Conservation (phyloP, 192 early-diverging fungal species). For the Geranomyces variabilis region DNA sequence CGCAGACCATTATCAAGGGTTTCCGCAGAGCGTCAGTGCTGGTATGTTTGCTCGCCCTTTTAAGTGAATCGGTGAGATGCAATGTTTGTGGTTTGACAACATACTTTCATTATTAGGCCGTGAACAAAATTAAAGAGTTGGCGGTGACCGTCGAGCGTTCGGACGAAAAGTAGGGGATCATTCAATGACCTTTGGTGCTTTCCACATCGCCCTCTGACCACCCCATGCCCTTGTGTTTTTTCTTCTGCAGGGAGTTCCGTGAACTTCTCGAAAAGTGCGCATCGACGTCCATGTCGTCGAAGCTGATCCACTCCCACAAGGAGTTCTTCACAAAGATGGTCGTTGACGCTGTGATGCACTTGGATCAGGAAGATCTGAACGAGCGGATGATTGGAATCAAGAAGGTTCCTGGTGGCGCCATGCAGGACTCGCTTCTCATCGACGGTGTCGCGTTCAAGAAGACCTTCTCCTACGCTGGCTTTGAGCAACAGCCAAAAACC, state of each 20-base stretch:
- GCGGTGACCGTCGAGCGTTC: constrained; percentile 82
- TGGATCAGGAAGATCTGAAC: constrained; percentile 96
- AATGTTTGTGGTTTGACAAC: constrained; percentile 2
- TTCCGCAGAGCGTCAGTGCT: constrained; percentile 90
- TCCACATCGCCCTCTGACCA: background rate
- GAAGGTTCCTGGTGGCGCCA: constrained; percentile 95
- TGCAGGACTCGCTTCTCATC: constrained; percentile 96
- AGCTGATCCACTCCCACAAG: constrained; percentile 94
- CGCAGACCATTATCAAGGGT: constrained; percentile 94
- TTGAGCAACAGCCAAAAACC: constrained; percentile 98
- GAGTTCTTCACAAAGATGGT: constrained; percentile 99
- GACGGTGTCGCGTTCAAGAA: constrained; percentile 99
- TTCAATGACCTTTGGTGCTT: too few species aligned
- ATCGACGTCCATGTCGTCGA: constrained; percentile 97
- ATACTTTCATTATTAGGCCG: constrained; percentile 53
- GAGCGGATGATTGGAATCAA: constrained; percentile 98
- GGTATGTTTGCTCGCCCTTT: too few species aligned
- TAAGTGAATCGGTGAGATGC: too few species aligned
- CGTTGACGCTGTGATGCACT: constrained; percentile 91
- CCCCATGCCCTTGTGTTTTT: too few species aligned
- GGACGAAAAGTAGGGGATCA: constrained; percentile 65
- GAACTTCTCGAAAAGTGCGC: constrained; percentile 93
- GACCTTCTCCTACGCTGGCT: constrained; percentile 98
- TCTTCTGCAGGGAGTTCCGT: constrained; percentile 74
- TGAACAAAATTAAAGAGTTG: constrained; percentile 92